These are phyloP conservation scores for Thalassiosira exigua DNA, from an alignment of 352 stramenopile genomes.

Conservation along the genomic window DNA sequence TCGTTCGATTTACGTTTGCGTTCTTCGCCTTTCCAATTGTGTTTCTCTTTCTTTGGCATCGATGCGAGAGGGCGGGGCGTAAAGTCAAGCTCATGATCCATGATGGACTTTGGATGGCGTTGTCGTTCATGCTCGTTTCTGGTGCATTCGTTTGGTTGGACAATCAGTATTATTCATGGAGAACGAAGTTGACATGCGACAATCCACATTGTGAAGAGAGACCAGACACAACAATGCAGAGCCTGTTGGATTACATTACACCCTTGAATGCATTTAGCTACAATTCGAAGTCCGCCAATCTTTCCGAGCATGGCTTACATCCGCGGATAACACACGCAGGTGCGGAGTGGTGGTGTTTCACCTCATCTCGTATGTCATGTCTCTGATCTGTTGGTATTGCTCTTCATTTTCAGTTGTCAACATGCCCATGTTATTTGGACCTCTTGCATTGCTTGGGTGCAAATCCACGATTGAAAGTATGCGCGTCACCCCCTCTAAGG, in stretches of 20 bases:
- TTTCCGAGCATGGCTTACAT: conserved; percentile 91
- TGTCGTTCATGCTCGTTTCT: conserved; percentile 50
- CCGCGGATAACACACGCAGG: conserved; percentile 87
- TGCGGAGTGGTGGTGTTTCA: too few relatives aligned
- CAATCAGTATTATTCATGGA: conserved; percentile 43
- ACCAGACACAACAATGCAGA: not conserved
- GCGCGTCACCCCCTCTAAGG: conserved; percentile 3
- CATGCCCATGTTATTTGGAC: conserved; percentile 92
- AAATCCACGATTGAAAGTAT: conserved; percentile 48
- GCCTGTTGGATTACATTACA: conserved; percentile 54
- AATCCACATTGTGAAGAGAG: conserved; percentile 20
- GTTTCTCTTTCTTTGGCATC: conserved; percentile 45
- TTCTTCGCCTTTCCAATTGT: conserved; percentile 74
- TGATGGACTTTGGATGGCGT: conserved; percentile 29
- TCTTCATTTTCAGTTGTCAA: conserved; percentile 84
- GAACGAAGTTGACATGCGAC: conserved; percentile 11
- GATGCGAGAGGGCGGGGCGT: conserved; percentile 25
- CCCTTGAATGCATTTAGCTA: conserved; percentile 91
- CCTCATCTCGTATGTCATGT: too few relatives aligned
- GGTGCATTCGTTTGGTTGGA: conserved; percentile 49
- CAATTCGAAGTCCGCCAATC: conserved; percentile 90
- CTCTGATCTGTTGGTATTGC: not conserved
- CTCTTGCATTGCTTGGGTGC: conserved; percentile 85
- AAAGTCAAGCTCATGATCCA: conserved; percentile 18
- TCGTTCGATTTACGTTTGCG: conserved; percentile 79